These are phyloP conservation scores for Solanum pinnatisectum DNA, from an alignment of 257 asterid genomes.

Conservation along the genomic window DNA sequence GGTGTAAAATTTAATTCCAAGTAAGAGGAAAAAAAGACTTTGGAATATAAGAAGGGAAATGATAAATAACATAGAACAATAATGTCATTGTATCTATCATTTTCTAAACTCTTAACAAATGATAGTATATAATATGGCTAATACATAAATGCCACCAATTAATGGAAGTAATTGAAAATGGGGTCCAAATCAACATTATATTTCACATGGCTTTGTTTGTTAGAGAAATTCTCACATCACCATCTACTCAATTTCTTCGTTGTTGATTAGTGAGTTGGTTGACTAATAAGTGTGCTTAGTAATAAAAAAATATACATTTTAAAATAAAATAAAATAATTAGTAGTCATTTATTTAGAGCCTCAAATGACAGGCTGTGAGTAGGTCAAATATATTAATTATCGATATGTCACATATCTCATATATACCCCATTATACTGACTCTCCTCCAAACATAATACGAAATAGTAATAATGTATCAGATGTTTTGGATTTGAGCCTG, in stretches of 20 bases:
- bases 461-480: neutral
- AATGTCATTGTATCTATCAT: neutral
- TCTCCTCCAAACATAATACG: neutral
- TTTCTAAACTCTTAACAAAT: neutral
- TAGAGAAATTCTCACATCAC: constrained; percentile 6
- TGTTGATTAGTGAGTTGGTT: neutral
- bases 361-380: constrained; percentile 23
- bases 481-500: neutral
- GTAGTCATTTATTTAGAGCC: neutral
- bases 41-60: neutral
- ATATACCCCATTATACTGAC: neutral
- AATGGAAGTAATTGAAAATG: neutral
- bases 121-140: neutral
- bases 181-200: constrained; percentile 13
- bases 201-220: constrained; percentile 17
- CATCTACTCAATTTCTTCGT: neutral
- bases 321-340: no score
- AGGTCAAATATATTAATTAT: constrained; percentile 17
- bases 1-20: neutral
- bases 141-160: neutral
- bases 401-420: neutral
- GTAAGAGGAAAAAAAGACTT: neutral
- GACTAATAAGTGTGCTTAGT: neutral
- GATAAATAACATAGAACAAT: neutral
- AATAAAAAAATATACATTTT: neutral